A percentile compares a stretch with the other conserved stretches of the same genome.
phyloP scores from a whole-genome alignment of 2,329 filamentous ascomycete genomes.

The Mycosphaerella sp. region DNA sequence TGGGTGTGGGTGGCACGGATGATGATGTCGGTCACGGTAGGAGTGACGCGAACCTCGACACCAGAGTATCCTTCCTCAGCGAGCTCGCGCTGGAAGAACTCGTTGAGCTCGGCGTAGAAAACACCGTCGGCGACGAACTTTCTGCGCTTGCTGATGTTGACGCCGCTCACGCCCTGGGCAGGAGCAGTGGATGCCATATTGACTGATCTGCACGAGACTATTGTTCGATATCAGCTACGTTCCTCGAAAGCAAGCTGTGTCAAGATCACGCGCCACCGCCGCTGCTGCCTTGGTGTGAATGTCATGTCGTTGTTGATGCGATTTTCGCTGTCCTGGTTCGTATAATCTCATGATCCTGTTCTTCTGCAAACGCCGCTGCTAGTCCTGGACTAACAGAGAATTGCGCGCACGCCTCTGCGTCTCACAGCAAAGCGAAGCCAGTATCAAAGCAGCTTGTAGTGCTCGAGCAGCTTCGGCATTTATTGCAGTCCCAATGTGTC shows the following conservation, averaged over 20 bases:
- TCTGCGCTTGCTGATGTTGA: slow-evolving; percentile 74
- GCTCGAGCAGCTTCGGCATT: too few species aligned
- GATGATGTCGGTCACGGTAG: slow-evolving; percentile 99
- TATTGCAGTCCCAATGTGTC: too few species aligned
- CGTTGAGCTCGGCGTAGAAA: slow-evolving; percentile 99
- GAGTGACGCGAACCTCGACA: slow-evolving; percentile 99
- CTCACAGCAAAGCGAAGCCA: too few species aligned
- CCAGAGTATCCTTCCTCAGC: slow-evolving; percentile 99
- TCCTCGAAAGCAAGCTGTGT: not conserved
- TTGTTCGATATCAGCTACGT: not conserved
- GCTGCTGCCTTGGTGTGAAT: not conserved
- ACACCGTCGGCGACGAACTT: slow-evolving; percentile 78
- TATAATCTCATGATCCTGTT: too few species aligned
- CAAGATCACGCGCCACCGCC: not conserved
- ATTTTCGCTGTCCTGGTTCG: too few species aligned
- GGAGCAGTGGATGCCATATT: slow-evolving; percentile 21
- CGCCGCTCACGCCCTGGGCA: slow-evolving; percentile 28
- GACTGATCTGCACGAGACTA: slow-evolving; percentile 18
- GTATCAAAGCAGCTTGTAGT: too few species aligned
- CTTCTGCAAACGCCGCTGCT: too few species aligned
- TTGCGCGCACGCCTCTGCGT: too few species aligned
- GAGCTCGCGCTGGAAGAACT: slow-evolving; percentile 99
- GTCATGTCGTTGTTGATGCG: not conserved
- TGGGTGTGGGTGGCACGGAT: slow-evolving; percentile 99
- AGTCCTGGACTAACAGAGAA: too few species aligned